Percentiles rank a stretch among this genome's conserved stretches.
Evolutionary conservation across 2,329 filamentous ascomycete genomes (phyloP).

Genomic region (Hortaea sp.): DNA sequence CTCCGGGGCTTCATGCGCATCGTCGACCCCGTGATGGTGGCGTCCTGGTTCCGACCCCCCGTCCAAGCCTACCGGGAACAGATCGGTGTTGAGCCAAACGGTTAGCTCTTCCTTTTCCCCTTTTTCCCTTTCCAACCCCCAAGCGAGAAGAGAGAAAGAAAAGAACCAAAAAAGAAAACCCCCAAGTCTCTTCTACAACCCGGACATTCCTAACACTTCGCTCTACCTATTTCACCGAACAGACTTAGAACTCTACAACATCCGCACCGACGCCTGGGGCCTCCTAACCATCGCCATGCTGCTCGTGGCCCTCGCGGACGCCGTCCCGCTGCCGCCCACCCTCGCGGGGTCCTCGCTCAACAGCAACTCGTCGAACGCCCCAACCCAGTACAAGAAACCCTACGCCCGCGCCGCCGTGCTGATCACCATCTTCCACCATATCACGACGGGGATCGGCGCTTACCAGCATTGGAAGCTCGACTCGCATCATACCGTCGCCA

Average conservation of each 20-base stretch:
- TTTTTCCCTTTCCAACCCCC: too few species aligned
- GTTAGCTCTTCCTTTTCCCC: neutral
- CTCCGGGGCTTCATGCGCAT: conserved; percentile 23
- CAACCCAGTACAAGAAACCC: conserved; percentile 16
- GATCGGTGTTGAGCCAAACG: conserved; percentile 5
- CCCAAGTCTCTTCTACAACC: neutral
- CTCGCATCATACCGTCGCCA: conserved; percentile 24
- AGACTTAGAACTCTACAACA: conserved; percentile 30
- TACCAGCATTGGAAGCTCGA: conserved; percentile 22
- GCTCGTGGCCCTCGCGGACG: conserved; percentile 23
- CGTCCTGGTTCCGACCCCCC: conserved; percentile 22
- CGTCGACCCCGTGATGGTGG: conserved; percentile 24
- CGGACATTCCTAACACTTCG: neutral
- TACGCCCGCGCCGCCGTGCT: conserved; percentile 23
- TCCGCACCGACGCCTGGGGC: conserved; percentile 26
- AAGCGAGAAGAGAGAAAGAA: too few species aligned
- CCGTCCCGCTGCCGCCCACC: conserved; percentile 17
- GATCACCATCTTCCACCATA: conserved; percentile 26
- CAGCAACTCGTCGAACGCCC: conserved; percentile 4
- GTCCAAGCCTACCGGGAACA: neutral
- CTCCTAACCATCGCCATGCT: conserved; percentile 23
- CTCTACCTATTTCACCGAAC: neutral
- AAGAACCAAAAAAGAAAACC: too few species aligned
- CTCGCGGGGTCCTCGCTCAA: conserved; percentile 13
- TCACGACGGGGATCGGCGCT: conserved; percentile 25